Evolutionary conservation across 2,329 filamentous ascomycete genomes (phyloP), one percentile per base, ranked within the genome.

Genomic region (Sporothrix brasiliensis): DNA sequence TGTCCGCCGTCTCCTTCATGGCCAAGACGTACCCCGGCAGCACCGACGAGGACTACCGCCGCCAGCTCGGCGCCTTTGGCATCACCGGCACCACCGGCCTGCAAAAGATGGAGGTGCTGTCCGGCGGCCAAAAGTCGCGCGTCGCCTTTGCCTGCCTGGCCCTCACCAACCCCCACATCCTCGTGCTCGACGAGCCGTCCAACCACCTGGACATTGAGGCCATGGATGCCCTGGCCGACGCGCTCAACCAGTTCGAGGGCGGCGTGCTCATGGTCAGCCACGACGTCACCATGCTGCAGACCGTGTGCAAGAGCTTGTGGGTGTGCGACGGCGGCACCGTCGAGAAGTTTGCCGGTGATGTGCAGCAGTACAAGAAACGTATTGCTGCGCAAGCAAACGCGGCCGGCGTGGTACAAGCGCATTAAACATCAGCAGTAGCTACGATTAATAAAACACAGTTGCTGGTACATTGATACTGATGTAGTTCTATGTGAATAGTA

Each of bases 191-290:
- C 86, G 95, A 99, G 81, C 95, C 95, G 79, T 97, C 93, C 74
- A 99, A 99, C 84, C 95, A 99, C 81, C 84, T 99, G 76, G 95
- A 99, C 88, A 98, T 99, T 76, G 95, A 99, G 81, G 95, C 95
- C 74, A 97, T 99, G 95, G 95, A 99, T 80, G 94, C 95, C 13
- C 84, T 99, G 68, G 90, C 92, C 4, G 89, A 91, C 41, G 95
- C 95, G 19, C 84, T 99, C 75, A 87, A 89, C 75, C 88, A 90
- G 74, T 99, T 98, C 83, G 87, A 97, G 82, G 95, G 95, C 73
- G 95, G 95, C 79, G 94, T 99, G 70, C 84, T 99, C 76, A 98
- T 99, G 93, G 95, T 99, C 70, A 97, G 92, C 77, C 95, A 99
- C 91, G 95, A 99, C 79, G 95, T 99, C 69, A 98, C 95, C 0